Evolutionary conservation across 306 rosid genomes (phyloP).

Genomic region (Cucumis sativus): DNA sequence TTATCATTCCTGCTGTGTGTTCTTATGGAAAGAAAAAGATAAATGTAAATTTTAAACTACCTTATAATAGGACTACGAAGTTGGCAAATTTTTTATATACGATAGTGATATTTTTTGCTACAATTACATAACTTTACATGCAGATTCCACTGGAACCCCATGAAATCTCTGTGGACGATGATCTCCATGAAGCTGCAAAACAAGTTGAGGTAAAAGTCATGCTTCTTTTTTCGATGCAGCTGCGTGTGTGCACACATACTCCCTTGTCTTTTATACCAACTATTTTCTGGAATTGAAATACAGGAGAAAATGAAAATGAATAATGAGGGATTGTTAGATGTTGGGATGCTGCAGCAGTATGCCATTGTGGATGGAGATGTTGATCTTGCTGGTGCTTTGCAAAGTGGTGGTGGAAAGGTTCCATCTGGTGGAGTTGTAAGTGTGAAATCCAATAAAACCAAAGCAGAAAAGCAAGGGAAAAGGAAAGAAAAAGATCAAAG

Average conservation of each 20-base stretch:
- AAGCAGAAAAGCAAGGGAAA: slow-evolving; percentile 21
- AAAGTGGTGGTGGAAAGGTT: slow-evolving; percentile 35
- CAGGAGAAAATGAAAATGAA: slow-evolving; percentile 47
- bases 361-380: slow-evolving; percentile 45
- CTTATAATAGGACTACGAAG: not conserved
- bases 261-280: not conserved
- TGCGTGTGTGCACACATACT: not conserved
- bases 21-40: not conserved
- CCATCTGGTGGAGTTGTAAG: slow-evolving; percentile 47
- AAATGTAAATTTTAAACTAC: not conserved
- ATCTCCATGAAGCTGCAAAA: slow-evolving; percentile 67
- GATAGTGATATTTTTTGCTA: not conserved
- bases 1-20: not conserved
- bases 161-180: slow-evolving; percentile 62
- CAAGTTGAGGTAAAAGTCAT: slow-evolving; percentile 48
- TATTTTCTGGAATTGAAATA: slow-evolving; percentile 4
- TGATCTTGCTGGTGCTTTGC: slow-evolving; percentile 33
- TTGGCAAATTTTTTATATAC: not conserved
- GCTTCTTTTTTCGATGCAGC: not conserved
- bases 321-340: slow-evolving; percentile 26
- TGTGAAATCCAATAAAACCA: slow-evolving; percentile 36
- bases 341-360: slow-evolving; percentile 39
- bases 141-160: slow-evolving; percentile 74
- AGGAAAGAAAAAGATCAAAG: slow-evolving; percentile 24
- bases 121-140: slow-evolving; percentile 2